Percentiles rank a stretch among this genome's conserved stretches.
Evolutionary conservation across 1,284 basidiomycete genomes (phyloP).

Genomic region (Malassezia furfur): DNA sequence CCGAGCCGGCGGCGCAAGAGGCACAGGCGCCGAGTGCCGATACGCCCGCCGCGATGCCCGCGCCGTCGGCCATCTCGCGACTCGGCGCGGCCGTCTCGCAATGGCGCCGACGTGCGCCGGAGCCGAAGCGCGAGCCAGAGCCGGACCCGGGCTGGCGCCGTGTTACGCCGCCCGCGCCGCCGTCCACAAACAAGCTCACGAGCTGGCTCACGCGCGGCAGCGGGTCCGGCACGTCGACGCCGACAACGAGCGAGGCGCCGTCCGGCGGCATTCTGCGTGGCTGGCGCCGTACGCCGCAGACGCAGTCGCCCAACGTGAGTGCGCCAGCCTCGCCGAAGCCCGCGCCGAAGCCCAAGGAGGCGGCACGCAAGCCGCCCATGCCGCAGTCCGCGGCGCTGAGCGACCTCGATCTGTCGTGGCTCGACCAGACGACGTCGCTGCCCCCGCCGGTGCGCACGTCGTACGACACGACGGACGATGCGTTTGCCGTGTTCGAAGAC

Average conservation of each 20-base stretch:
- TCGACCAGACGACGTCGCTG: constrained; percentile 3
- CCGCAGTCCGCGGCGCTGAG: constrained; percentile 2
- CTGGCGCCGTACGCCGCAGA: background rate
- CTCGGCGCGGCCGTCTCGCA: constrained; percentile 1
- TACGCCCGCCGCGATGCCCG: background rate
- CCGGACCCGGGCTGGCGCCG: constrained; percentile 9
- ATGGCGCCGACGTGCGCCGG: constrained; percentile 9
- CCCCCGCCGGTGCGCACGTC: background rate
- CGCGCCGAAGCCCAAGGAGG: background rate
- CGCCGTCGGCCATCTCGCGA: background rate
- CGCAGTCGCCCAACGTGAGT: background rate
- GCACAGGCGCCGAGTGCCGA: background rate
- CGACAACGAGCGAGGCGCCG: background rate
- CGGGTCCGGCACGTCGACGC: background rate
- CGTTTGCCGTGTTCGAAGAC: too few relatives aligned
- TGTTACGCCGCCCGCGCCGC: constrained; percentile 1
- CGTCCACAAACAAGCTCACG: background rate
- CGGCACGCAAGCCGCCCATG: background rate
- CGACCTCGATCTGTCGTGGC: constrained; percentile 13
- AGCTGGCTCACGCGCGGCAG: background rate
- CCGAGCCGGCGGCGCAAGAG: too few relatives aligned
- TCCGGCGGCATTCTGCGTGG: background rate
- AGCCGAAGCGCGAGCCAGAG: constrained; percentile 2
- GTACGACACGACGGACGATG: background rate
- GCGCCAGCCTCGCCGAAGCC: background rate